Evolutionary conservation across 768 basidiomycete genomes (phyloP).

Genomic region (Trametes gibbosa): DNA sequence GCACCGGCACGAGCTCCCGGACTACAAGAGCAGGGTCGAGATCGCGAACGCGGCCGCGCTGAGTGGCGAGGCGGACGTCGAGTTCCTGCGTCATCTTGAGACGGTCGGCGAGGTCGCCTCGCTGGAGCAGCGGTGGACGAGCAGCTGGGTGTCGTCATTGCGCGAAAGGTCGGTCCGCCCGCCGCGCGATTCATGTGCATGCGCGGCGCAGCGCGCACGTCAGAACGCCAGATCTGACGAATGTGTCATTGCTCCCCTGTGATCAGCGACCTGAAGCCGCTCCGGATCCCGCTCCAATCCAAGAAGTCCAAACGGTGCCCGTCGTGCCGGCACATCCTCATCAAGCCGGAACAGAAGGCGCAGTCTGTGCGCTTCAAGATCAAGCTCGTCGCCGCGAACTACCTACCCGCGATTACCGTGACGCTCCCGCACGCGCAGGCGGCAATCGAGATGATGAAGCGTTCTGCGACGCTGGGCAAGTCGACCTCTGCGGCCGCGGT

Average conservation of each 20-base stretch:
- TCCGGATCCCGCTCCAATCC: conserved; percentile 88
- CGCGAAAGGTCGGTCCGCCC: conserved; percentile 55
- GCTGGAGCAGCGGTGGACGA: conserved; percentile 78
- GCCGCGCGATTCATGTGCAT: not conserved
- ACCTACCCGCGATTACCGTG: conserved; percentile 83
- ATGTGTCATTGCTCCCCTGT: not conserved
- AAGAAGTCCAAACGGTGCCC: conserved; percentile 97
- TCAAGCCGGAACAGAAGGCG: conserved; percentile 97
- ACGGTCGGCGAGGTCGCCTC: conserved; percentile 59
- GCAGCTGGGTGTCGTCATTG: conserved; percentile 71
- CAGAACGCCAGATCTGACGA: no score
- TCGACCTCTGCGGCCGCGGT: conserved; percentile 18
- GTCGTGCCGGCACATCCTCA: conserved; percentile 90
- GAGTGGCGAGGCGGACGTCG: conserved; percentile 66
- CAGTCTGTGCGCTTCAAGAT: conserved; percentile 95
- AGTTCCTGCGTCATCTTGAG: conserved; percentile 66
- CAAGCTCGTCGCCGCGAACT: conserved; percentile 93
- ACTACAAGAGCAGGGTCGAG: conserved; percentile 73
- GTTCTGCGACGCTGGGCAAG: conserved; percentile 40
- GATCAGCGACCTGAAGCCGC: conserved; percentile 80
- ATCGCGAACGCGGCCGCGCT: conserved; percentile 51
- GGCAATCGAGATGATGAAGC: conserved; percentile 35
- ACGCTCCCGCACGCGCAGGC: conserved; percentile 56
- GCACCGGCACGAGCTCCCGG: conserved; percentile 75
- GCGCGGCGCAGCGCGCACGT: no score